Conservation (phyloP, 2,329 filamentous ascomycete genomes). For the Beauveria scarabaeidicola region DNA sequence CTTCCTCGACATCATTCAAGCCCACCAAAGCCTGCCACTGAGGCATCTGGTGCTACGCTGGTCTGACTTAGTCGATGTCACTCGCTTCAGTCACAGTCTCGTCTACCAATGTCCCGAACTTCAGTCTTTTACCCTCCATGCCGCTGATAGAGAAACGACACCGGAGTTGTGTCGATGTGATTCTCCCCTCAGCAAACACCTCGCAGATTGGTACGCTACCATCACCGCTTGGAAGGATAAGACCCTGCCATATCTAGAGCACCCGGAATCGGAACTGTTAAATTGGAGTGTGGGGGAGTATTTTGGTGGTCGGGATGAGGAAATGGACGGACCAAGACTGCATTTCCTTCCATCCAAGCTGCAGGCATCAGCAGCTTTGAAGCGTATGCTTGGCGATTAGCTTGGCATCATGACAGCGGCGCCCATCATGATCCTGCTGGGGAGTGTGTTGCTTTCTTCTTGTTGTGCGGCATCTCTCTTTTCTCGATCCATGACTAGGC, state of each 20-base stretch:
- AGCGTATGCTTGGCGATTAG: not conserved
- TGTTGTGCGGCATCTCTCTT: not conserved
- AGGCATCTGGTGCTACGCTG: conserved; percentile 6
- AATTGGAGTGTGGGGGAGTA: conserved; percentile 2
- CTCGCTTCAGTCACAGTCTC: conserved; percentile 3
- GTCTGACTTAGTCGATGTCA: conserved; percentile 2
- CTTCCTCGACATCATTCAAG: conserved; percentile 7
- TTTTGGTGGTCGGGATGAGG: conserved; percentile 5
- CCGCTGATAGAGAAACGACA: not conserved
- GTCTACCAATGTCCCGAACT: conserved; percentile 4
- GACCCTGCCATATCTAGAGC: conserved; percentile 4
- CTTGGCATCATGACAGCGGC: not conserved
- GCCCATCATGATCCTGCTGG: not conserved
- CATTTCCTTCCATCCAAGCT: conserved; percentile 4
- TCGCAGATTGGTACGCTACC: not conserved
- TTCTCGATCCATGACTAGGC: not conserved
- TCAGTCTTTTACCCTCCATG: conserved; percentile 1
- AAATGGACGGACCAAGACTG: not conserved
- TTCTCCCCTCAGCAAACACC: not conserved
- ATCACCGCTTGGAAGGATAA: not conserved
- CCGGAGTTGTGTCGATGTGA: conserved; percentile 8
- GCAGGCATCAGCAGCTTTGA: not conserved
- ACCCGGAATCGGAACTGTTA: not conserved
- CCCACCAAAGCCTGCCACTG: conserved; percentile 1
- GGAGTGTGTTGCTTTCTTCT: not conserved